Percentiles rank a stretch among this genome's conserved stretches.
phyloP scores from a whole-genome alignment of 345 rosid genomes.

The Anastatica hierochuntica region DNA sequence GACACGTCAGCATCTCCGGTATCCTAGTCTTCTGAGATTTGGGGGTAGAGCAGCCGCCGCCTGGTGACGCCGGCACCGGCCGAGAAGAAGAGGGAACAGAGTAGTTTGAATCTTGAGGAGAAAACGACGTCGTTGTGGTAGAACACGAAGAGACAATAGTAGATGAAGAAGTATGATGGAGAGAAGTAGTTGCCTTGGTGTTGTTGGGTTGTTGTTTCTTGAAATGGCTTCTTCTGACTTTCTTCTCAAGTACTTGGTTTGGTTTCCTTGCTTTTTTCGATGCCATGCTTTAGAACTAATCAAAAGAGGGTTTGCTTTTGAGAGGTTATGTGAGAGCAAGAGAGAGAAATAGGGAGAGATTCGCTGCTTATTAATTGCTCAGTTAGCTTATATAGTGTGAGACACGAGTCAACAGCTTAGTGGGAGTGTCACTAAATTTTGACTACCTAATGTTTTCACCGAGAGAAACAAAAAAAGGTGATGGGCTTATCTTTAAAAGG shows the following conservation, averaged over 20 bases:
- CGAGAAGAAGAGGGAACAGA: no score
- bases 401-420: slow-evolving; percentile 16
- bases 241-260: slow-evolving; percentile 10
- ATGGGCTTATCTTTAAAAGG: slow-evolving; percentile 2
- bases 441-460: slow-evolving; percentile 23
- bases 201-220: slow-evolving; percentile 23
- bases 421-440: slow-evolving; percentile 19
- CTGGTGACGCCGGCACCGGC: slow-evolving; percentile 2
- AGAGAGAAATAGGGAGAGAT: not conserved
- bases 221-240: slow-evolving; percentile 12
- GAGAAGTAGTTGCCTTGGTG: slow-evolving; percentile 4
- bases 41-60: slow-evolving; percentile 56
- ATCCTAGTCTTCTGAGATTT: slow-evolving; percentile 63
- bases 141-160: slow-evolving; percentile 18
- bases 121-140: slow-evolving; percentile 10
- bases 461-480: slow-evolving; percentile 9
- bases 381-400: slow-evolving; percentile 9
- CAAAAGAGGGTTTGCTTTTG: not conserved
- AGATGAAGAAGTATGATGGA: slow-evolving; percentile 8
- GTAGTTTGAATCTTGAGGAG: slow-evolving; percentile 12
- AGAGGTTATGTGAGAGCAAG: slow-evolving; percentile 12
- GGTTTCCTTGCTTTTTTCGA: slow-evolving; percentile 25
- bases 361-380: slow-evolving; percentile 11
- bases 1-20: slow-evolving; percentile 74
- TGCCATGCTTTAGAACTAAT: slow-evolving; percentile 20